Conservation (phyloP, 805 yeast genomes). For the Komagataella pseudopastoris region DNA sequence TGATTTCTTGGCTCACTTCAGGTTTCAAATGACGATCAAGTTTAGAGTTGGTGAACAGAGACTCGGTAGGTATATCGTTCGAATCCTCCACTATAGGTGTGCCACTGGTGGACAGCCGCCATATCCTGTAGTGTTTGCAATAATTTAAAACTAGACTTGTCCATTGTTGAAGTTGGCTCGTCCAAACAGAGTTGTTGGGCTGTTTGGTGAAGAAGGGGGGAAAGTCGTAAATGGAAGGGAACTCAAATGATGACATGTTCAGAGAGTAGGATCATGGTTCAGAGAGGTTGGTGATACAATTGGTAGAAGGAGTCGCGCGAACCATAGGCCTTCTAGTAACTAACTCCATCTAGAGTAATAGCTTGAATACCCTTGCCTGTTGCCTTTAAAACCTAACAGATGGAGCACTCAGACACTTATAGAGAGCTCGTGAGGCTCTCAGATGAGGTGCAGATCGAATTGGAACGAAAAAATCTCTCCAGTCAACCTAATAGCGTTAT, state of each 20-base stretch:
- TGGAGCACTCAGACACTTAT: background rate
- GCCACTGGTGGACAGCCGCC: conserved; percentile 34
- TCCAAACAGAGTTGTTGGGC: conserved; percentile 67
- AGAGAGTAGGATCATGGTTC: background rate
- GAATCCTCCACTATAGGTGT: conserved; percentile 7
- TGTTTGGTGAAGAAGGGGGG: conserved; percentile 92
- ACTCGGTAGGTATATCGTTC: conserved; percentile 5
- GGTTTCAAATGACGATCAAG: conserved; percentile 41
- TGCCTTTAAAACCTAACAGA: background rate
- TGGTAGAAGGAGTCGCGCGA: background rate
- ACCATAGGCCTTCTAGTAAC: background rate
- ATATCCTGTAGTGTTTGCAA: conserved; percentile 41
- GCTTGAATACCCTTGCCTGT: background rate
- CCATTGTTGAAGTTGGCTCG: conserved; percentile 77
- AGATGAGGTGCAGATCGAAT: background rate
- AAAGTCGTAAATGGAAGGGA: conserved; percentile 52
- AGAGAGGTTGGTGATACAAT: background rate
- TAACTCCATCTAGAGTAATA: background rate
- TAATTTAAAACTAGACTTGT: conserved; percentile 37
- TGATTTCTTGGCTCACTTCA: conserved; percentile 41
- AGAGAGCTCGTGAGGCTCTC: background rate
- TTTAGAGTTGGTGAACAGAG: conserved; percentile 34
- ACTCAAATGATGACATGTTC: conserved; percentile 9
- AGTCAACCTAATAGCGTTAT: background rate
- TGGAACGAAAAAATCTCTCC: background rate